Conservation (phyloP, 345 rosid species). For the Lepidium sativum region DNA sequence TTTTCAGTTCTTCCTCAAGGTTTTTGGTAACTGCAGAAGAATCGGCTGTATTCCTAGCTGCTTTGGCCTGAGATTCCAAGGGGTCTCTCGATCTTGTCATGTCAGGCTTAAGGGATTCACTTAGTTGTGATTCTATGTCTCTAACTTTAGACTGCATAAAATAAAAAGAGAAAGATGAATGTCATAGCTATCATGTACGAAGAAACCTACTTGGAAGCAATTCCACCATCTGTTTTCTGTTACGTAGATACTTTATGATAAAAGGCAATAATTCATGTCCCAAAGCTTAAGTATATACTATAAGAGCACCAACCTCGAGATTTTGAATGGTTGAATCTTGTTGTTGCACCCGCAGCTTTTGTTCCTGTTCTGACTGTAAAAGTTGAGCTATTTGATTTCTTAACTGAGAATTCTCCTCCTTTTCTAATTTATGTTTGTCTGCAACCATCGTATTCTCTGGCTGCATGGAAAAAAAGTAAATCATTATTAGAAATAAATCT, state of each 20-base stretch:
- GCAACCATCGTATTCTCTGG: slow-evolving; percentile 75
- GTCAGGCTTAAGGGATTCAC: slow-evolving; percentile 43
- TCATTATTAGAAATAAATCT: background rate
- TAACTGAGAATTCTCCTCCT: slow-evolving; percentile 80
- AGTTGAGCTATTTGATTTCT: slow-evolving; percentile 65
- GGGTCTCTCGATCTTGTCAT: slow-evolving; percentile 36
- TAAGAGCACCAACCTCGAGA: slow-evolving; percentile 52
- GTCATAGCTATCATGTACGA: background rate
- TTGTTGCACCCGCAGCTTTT: slow-evolving; percentile 60
- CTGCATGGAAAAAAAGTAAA: slow-evolving; percentile 38
- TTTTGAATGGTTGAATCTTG: slow-evolving; percentile 66
- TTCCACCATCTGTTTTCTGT: background rate
- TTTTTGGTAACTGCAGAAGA: slow-evolving; percentile 77
- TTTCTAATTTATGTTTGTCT: slow-evolving; percentile 72
- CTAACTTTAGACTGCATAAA: slow-evolving; percentile 56
- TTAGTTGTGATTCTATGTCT: slow-evolving; percentile 63
- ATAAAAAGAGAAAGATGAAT: background rate
- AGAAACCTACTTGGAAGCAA: slow-evolving; percentile 5
- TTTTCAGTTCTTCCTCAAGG: slow-evolving; percentile 95
- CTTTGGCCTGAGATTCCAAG: slow-evolving; percentile 35
- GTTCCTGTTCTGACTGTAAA: slow-evolving; percentile 67
- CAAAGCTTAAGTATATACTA: background rate
- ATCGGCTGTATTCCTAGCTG: slow-evolving; percentile 50
- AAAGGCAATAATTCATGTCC: background rate
- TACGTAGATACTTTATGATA: background rate